Evolutionary conservation across 192 early-diverging fungal species (phyloP), one percentile per base, ranked within the genome.

Genomic region (Podila horticola): DNA sequence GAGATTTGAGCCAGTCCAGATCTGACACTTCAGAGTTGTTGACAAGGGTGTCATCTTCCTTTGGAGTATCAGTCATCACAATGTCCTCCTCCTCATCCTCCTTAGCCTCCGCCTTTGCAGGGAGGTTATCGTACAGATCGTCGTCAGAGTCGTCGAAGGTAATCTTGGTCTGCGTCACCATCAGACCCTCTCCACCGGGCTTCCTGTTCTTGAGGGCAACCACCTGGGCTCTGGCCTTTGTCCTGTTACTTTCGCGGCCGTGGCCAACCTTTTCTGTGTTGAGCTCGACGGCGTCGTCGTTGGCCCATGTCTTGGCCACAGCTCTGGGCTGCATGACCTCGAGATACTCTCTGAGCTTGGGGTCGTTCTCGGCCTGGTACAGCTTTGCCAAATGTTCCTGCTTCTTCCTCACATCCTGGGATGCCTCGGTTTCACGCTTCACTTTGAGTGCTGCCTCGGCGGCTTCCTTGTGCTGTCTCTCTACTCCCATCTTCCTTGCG

Each of bases 281-380:
- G 26, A 83, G 38, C 20, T 74, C 74, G 0, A 83, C 74, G n/a
- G 81, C 85, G 74, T 98, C 96, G 64, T 99, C 96, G 83, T 99
- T 98, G 5, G 92, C 90, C 97, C 97, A 99, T 4, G 95, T 94
- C 71, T 90, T 88, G 60, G 88, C 88, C 28, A 86, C 89, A 2
- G 91, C 87, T 30, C 96, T 90, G 5, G 96, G 93, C 36, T 91
- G 75, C 96, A 98, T 96, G 12, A 97, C 94, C 70, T 95, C 91
- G 75, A 97, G 77, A 74, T 92, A 95, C 79, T 99, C 97, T 62
- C 92, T 88, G 62, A 99, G 90, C 68, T 95, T 92, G 17, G 93
- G 90, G 76, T 99, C 94, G 7, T 92, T 86, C 71, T 89, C 86
- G 49, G 91, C 90, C 34, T 89, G 64, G 70, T 86, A 85, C 9